Base-by-base conservation (phyloP, 2,329 filamentous ascomycete genomes). In the Pseudogymnoascus sp. region DNA sequence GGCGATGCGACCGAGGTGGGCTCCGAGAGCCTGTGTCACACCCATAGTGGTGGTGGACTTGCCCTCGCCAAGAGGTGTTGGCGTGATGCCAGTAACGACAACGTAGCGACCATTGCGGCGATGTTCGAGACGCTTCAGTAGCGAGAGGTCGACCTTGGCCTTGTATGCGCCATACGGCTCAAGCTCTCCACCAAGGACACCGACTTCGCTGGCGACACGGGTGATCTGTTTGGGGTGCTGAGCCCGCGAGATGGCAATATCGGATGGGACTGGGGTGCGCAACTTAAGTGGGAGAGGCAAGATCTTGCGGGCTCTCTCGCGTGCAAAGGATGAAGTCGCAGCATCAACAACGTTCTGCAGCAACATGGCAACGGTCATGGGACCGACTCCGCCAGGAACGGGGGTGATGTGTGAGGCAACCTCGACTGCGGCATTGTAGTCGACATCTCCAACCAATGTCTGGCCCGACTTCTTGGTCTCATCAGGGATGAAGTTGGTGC, bases 341-440 rank as follows among this genome's bases (percentile, higher is more conserved):
- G 93, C 87, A 68, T 93, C 88, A 61, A 97, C 88, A 7, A 97
- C 92, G 72, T 99, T 99, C 75, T 96, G 90, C 69, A 99, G 79
- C 58, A 99, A 81, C 94, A 99, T 99, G 64, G 94, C 94, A 66
- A 99, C 92, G 2, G 94, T 99, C 94, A 99, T 99, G 59, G 94
- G 94, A 0, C 94, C 94, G 63, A 99, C 94, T 74, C 94, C 94
- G 62, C 94, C 94, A 1, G 94, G 94, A 1, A 99, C 94, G 1
- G 94, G 94, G 2, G 94, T 99, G 71, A 99, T 97, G 71, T 89
- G 84, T 2, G 92, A 96, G 18, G 92, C 94, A 42, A 97, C 89
- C 72, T 95, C 81, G 13, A 82, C 82, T 13, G 93, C 93, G 45
- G 89, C 86, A 60, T 92, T 91, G 69, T 87, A 97, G 70, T 99